Percentiles rank a stretch among this genome's conserved stretches.
phyloP scores from a whole-genome alignment of 106 monocot species.

The Cymbidium sinense region DNA sequence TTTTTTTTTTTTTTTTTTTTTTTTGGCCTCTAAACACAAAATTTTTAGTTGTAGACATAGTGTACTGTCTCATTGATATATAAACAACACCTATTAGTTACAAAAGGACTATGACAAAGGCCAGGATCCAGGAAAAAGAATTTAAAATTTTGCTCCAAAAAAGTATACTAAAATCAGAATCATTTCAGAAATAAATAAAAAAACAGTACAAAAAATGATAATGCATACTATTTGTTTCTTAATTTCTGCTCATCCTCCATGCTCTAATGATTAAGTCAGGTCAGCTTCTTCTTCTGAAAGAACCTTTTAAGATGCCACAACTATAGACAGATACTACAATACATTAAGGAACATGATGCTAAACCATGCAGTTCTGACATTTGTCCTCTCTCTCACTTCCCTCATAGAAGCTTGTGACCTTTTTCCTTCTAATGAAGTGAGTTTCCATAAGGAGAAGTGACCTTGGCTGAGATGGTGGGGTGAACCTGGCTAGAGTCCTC shows the following conservation, averaged over 20 bases:
- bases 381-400: conserved; percentile 72
- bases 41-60: no score
- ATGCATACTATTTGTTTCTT: background rate
- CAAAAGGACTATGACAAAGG: no score
- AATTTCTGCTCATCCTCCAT: conserved; percentile 1
- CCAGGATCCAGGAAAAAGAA: background rate
- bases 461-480: no score
- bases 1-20: no score
- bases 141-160: background rate
- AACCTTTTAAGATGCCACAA: conserved; percentile 68
- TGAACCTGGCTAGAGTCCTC: no score
- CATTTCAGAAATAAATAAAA: background rate
- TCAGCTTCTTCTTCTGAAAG: conserved; percentile 84
- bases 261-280: conserved; percentile 19
- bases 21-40: no score
- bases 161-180: background rate
- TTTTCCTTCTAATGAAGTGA: conserved; percentile 69
- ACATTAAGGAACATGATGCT: conserved; percentile 69
- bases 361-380: conserved; percentile 73
- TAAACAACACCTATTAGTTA: no score
- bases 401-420: conserved; percentile 71
- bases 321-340: conserved; percentile 50
- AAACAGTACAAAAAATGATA: background rate
- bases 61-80: no score
- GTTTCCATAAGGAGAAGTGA: conserved; percentile 89